These are phyloP conservation scores for Uncinocarpus reesii DNA, from an alignment of 2,329 filamentous ascomycete species.

Conservation along the genomic window DNA sequence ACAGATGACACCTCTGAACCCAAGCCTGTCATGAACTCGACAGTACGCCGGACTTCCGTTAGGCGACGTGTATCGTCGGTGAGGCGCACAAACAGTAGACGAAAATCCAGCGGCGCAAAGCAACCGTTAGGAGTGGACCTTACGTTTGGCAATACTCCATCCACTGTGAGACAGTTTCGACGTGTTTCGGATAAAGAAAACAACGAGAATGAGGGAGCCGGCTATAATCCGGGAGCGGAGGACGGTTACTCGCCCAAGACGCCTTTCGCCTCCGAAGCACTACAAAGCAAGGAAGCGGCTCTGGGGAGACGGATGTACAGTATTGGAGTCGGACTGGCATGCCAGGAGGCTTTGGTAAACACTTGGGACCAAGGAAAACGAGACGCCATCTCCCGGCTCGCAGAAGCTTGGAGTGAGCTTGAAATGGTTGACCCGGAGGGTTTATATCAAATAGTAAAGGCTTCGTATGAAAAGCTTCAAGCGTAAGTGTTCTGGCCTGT, in stretches of 20 bases:
- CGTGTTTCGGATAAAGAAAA: conserved; percentile 63
- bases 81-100: conserved; percentile 33
- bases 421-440: conserved; percentile 86
- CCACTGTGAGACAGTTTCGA: conserved; percentile 83
- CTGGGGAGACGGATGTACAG: conserved; percentile 72
- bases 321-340: conserved; percentile 69
- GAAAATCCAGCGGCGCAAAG: conserved; percentile 47
- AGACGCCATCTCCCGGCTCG: conserved; percentile 70
- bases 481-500: conserved; percentile 23
- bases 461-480: conserved; percentile 63
- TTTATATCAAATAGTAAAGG: conserved; percentile 71
- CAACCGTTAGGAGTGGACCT: conserved; percentile 79
- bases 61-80: conserved; percentile 37
- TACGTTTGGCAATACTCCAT: conserved; percentile 87
- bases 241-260: conserved; percentile 34
- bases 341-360: conserved; percentile 79
- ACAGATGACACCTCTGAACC: conserved; percentile 37
- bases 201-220: conserved; percentile 21
- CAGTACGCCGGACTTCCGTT: conserved; percentile 41
- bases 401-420: conserved; percentile 73
- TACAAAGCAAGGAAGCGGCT: conserved; percentile 63
- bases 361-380: conserved; percentile 61
- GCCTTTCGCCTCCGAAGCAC: conserved; percentile 21
- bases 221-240: conserved; percentile 26
- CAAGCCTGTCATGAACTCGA: conserved; percentile 50